Percentiles rank a stretch among this genome's conserved stretches.
These are phyloP conservation scores for Acer campestre DNA, from an alignment of 345 rosid species.

Conservation along the genomic window DNA sequence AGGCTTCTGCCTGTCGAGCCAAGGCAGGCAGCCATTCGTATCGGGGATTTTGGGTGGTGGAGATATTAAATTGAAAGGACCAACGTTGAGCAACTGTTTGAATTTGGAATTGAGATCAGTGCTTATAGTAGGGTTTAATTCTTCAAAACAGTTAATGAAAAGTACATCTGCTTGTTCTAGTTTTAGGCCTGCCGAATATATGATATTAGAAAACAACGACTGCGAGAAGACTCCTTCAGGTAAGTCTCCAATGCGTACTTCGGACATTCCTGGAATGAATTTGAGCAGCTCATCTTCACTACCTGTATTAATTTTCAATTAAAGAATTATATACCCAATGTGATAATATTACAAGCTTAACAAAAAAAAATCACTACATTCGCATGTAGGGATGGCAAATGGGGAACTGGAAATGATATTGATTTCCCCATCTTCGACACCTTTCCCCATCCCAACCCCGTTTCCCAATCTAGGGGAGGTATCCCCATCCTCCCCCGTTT, in stretches of 20 bases:
- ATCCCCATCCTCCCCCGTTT: too few relatives aligned
- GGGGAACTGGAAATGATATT: too few relatives aligned
- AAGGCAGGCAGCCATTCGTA: slow-evolving; percentile 26
- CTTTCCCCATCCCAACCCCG: too few relatives aligned
- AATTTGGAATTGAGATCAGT: slow-evolving; percentile 36
- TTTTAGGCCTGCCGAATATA: slow-evolving; percentile 30
- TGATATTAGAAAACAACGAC: slow-evolving; percentile 40
- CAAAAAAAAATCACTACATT: too few relatives aligned
- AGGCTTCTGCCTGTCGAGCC: slow-evolving; percentile 36
- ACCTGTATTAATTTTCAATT: not conserved
- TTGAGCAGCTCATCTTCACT: slow-evolving; percentile 31
- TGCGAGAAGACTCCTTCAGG: slow-evolving; percentile 42
- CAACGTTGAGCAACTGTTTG: slow-evolving; percentile 32
- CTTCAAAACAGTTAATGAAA: slow-evolving; percentile 43
- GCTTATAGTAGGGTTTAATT: slow-evolving; percentile 35
- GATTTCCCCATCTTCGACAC: too few relatives aligned
- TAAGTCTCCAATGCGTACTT: slow-evolving; percentile 32
- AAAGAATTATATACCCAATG: too few relatives aligned
- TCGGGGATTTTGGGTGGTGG: slow-evolving; percentile 9
- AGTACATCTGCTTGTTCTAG: slow-evolving; percentile 40
- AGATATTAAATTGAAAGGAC: slow-evolving; percentile 36
- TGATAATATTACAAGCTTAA: too few relatives aligned
- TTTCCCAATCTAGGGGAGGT: too few relatives aligned
- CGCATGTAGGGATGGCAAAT: too few relatives aligned
- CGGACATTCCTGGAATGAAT: slow-evolving; percentile 42